Evolutionary conservation across 768 basidiomycete species (phyloP).

Genomic region (Boletellus ananas): DNA sequence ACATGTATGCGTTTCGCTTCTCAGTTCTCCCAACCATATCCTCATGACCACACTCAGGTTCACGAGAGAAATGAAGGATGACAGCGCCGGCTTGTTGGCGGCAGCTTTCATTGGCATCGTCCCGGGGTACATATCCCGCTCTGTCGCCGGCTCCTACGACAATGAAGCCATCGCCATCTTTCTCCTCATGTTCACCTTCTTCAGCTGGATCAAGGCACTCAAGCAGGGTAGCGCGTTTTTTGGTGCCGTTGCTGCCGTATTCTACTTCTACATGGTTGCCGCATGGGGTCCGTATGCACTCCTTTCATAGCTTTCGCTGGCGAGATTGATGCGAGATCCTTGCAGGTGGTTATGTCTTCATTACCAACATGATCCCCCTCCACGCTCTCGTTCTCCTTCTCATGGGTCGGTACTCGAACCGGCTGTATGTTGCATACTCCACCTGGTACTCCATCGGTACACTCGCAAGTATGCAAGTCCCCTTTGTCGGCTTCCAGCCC

Average conservation of each 20-base stretch:
- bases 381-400: constrained; percentile 92
- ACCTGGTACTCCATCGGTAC: constrained; percentile 99
- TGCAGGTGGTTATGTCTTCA: constrained; percentile 94
- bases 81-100: constrained; percentile 92
- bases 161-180: constrained; percentile 99
- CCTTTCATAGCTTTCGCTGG: background rate
- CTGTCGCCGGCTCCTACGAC: constrained; percentile 98
- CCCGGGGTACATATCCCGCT: constrained; percentile 98
- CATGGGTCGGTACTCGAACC: constrained; percentile 92
- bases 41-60: constrained; percentile 53
- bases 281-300: constrained; percentile 77
- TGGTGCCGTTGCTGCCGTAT: constrained; percentile 86
- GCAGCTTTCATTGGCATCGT: constrained; percentile 98
- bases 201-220: constrained; percentile 92
- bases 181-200: constrained; percentile 99
- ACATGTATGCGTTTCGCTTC: constrained; percentile 58
- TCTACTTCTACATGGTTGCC: constrained; percentile 99
- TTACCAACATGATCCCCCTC: constrained; percentile 99
- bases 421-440: constrained; percentile 92
- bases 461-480: constrained; percentile 97
- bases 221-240: constrained; percentile 92
- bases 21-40: background rate
- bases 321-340: constrained; percentile 9
- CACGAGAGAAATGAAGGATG: constrained; percentile 94
- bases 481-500: constrained; percentile 99